A percentile compares a stretch with the other conserved stretches of the same genome.
These are phyloP conservation scores for Pelargonium cotyledonis DNA, from an alignment of 441 rosid species.

Conservation along the genomic window DNA sequence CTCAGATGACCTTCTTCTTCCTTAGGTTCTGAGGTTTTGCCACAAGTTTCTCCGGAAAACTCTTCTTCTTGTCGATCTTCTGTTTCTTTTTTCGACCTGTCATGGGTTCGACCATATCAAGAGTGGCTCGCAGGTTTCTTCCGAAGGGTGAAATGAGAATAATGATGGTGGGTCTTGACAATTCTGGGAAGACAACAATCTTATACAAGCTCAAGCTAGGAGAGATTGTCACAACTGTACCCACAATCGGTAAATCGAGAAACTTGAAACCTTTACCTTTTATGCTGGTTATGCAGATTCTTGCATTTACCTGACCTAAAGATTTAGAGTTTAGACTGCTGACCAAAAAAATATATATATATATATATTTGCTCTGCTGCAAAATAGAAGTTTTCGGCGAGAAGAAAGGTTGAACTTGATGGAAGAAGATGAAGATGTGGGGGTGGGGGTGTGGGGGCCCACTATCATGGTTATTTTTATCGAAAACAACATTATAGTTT, in stretches of 20 bases:
- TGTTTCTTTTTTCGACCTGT: background rate
- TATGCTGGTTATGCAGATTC: too few species aligned
- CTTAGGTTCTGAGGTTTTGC: background rate
- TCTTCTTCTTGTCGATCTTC: too few species aligned
- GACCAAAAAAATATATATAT: too few species aligned
- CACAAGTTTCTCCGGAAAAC: background rate
- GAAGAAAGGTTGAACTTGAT: too few species aligned
- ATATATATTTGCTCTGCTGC: too few species aligned
- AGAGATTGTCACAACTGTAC: conserved; percentile 43
- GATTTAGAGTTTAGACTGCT: too few species aligned
- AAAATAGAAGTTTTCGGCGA: too few species aligned
- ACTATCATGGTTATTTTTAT: too few species aligned
- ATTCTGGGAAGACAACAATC: conserved; percentile 68
- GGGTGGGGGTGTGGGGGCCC: too few species aligned
- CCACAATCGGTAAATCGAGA: conserved; percentile 48
- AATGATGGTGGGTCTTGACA: conserved; percentile 74
- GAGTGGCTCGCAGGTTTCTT: conserved; percentile 43
- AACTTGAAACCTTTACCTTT: background rate
- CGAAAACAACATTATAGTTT: too few species aligned
- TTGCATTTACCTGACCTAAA: too few species aligned
- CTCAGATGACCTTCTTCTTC: background rate
- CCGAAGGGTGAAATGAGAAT: conserved; percentile 37
- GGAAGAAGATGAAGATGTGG: too few species aligned
- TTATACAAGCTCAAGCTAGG: conserved; percentile 71
- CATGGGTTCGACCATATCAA: conserved; percentile 45